These are phyloP conservation scores for Clavispora santaluciae DNA, from an alignment of 805 yeast species.

Conservation along the genomic window DNA sequence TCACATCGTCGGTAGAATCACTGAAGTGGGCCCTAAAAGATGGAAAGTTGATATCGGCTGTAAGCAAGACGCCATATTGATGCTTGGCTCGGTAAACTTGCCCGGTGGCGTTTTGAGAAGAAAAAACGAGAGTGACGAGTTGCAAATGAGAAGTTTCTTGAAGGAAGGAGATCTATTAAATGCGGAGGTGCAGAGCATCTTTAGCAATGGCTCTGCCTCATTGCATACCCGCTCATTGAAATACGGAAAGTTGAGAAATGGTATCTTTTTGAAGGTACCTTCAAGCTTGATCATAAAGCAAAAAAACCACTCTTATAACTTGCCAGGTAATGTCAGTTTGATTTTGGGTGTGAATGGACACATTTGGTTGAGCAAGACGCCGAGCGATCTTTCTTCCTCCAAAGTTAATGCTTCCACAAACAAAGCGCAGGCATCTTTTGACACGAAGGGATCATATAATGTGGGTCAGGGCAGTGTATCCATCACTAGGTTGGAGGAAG, in stretches of 20 bases:
- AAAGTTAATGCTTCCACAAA: slow-evolving; percentile 19
- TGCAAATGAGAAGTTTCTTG: slow-evolving; percentile 89
- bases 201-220: slow-evolving; percentile 86
- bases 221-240: slow-evolving; percentile 92
- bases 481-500: slow-evolving; percentile 85
- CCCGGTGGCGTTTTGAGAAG: slow-evolving; percentile 97
- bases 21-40: slow-evolving; percentile 88
- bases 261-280: slow-evolving; percentile 77
- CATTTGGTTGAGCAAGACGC: slow-evolving; percentile 75
- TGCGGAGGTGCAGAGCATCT: slow-evolving; percentile 91
- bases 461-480: slow-evolving; percentile 60
- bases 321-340: slow-evolving; percentile 92
- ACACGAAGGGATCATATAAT: slow-evolving; percentile 35
- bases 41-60: slow-evolving; percentile 98
- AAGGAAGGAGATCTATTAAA: slow-evolving; percentile 95
- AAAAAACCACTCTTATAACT: slow-evolving; percentile 77
- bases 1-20: slow-evolving; percentile 88
- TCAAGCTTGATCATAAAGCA: slow-evolving; percentile 77
- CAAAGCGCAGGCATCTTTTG: slow-evolving; percentile 37
- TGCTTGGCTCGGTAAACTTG: slow-evolving; percentile 91
- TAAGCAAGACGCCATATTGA: slow-evolving; percentile 85
- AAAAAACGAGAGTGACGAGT: slow-evolving; percentile 90
- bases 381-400: slow-evolving; percentile 16
- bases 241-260: slow-evolving; percentile 93
- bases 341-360: slow-evolving; percentile 94